Evolutionary conservation across 169 alveolate species (phyloP), one percentile per base, ranked within the genome.

Genomic region (Theileria annulata): DNA sequence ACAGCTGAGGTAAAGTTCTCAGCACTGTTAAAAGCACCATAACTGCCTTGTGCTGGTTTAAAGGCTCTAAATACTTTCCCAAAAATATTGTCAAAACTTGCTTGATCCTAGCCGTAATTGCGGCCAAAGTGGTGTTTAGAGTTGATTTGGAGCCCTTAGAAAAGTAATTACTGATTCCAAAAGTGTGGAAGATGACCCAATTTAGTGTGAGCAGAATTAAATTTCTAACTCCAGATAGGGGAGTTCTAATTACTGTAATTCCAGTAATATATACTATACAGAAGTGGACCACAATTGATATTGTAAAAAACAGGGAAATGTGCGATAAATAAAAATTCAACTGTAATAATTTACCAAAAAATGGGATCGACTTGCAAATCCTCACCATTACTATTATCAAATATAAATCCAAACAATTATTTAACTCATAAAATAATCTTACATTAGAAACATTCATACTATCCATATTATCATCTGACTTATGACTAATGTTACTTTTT

Each of bases 91-190:
- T 49, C 8, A 48, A 69, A n/a, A 69, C 13, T n/a, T 69, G 37
- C 10, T 69, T 69, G 10, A 49, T 5, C 27, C 28, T 69, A 12
- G 23, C 42, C 3, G 69, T 19, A n/a, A 17, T 4, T 60, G 21
- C 3, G 25, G 47, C 8, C 0, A 60, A n/a, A 2, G 68, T 8
- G 17, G 77, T 54, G 33, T n/a, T 10, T n/a, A 15, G 23, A 12
- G 49, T 23, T 2, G 23, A 3, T 64, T 9, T 8, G 23, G 51
- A 27, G 66, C 79, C 74, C 60, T 78, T 71, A 54, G 79, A 56
- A 31, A 71, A 21, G 80, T 67, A 67, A 21, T 71, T 49, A 13
- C 75, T 79, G 75, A 72, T 67, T 1, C 87, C 87, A 25, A 79
- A 75, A 37, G 27, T 31, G 42, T 48, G 64, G 17, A 68, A 28